These are phyloP conservation scores for Colletotrichum lentis DNA, from an alignment of 2,329 filamentous ascomycete genomes.

Conservation along the genomic window DNA sequence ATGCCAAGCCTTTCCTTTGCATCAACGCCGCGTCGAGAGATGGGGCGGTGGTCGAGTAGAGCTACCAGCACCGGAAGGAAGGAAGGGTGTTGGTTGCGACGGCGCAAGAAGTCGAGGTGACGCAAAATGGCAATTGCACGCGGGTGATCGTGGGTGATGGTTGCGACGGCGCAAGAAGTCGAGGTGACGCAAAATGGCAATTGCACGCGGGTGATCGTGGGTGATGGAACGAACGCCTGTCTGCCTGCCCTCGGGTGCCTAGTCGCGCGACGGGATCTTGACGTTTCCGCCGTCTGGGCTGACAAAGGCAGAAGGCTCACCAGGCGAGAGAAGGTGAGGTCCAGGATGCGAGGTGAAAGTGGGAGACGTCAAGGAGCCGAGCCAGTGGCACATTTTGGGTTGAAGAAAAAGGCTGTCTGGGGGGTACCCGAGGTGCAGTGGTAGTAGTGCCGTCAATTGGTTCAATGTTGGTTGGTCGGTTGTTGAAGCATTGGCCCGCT, in stretches of 20 bases:
- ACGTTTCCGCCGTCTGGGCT: slow-evolving; percentile 2
- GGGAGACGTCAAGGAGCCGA: slow-evolving; percentile 2
- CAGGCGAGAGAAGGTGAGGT: not conserved
- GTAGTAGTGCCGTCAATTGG: not conserved
- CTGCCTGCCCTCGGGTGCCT: not conserved
- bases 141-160: not conserved
- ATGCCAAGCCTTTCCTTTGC: not conserved
- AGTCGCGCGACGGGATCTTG: slow-evolving; percentile 4
- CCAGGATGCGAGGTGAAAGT: slow-evolving; percentile 4
- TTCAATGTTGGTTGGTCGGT: not conserved
- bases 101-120: not conserved
- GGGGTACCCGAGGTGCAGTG: not conserved
- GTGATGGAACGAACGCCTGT: not conserved
- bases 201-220: not conserved
- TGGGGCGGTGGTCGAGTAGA: not conserved
- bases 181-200: not conserved
- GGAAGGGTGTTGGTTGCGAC: not conserved
- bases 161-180: not conserved
- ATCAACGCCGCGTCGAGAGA: not conserved
- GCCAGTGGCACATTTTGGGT: slow-evolving; percentile 3
- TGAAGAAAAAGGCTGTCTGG: not conserved
- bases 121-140: not conserved
- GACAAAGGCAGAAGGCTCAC: slow-evolving; percentile 9
- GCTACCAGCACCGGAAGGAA: not conserved
- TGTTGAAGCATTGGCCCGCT: not conserved